phyloP scores from a whole-genome alignment of 768 basidiomycete species.

The Mycena leptocephala region DNA sequence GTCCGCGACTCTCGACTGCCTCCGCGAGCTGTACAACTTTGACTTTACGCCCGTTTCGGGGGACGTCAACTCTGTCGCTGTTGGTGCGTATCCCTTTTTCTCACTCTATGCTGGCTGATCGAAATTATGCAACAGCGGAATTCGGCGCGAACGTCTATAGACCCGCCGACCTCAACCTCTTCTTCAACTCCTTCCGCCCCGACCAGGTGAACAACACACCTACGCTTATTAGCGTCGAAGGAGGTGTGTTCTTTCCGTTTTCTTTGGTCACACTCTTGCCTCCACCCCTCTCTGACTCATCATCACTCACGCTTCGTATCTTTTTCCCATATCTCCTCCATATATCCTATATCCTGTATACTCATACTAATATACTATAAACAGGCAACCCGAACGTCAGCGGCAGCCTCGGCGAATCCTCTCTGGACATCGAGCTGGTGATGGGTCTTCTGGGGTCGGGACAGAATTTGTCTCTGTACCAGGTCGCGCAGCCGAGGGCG shows the following conservation, averaged over 20 bases:
- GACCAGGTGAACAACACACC: slow-evolving; percentile 22
- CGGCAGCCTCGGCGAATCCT: slow-evolving; percentile 21
- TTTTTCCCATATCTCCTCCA: too few relatives aligned
- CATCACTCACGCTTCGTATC: too few relatives aligned
- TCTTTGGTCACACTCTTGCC: not conserved
- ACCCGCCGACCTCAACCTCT: slow-evolving; percentile 24
- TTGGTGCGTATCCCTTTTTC: not conserved
- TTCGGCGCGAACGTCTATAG: slow-evolving; percentile 23
- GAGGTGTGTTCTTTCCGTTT: slow-evolving; percentile 5
- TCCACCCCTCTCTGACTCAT: not conserved
- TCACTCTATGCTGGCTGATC: not conserved
- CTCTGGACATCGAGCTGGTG: slow-evolving; percentile 26
- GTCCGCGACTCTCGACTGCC: slow-evolving; percentile 20
- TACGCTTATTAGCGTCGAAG: slow-evolving; percentile 27
- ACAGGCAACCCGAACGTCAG: slow-evolving; percentile 15
- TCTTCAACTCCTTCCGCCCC: slow-evolving; percentile 16
- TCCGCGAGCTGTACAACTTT: slow-evolving; percentile 29
- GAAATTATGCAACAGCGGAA: slow-evolving; percentile 4
- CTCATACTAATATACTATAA: not conserved
- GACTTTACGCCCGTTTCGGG: slow-evolving; percentile 29
- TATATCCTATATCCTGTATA: too few relatives aligned
- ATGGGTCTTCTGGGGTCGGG: slow-evolving; percentile 24
- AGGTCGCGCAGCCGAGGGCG: slow-evolving; percentile 9
- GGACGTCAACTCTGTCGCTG: slow-evolving; percentile 14
- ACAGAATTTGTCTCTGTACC: slow-evolving; percentile 28